Base-by-base conservation (phyloP, 179 eudicot genomes). In the Carnegiea gigantea region DNA sequence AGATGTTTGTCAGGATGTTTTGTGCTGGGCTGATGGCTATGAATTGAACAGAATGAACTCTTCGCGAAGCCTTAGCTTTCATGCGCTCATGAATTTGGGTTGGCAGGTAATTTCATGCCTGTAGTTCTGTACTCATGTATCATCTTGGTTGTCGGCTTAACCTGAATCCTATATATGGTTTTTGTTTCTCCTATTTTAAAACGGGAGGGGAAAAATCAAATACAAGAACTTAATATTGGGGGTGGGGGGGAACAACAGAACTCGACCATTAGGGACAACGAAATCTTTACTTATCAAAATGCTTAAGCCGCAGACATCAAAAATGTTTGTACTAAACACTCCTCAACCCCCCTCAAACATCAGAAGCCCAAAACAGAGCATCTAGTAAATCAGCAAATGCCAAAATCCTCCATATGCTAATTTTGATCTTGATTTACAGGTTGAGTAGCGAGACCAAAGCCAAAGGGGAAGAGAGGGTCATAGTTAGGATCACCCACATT, bases 391-490 rank as follows among this genome's bases (percentile, higher is more conserved):
- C 73, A 2, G 40, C n/a, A 70, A 70, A 36, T 70, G 33, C 44
- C 46, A 70, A 70, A 33, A 70, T 57, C 44, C 33, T 68, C 43
- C 71, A 43, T 70, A 70, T 30, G 73, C 73, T 70, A 30, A 26
- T 77, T 7, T 43, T 40, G 33, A 60, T 77, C 72, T 64, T 64
- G 72, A 62, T n/a, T 36, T n/a, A 15, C 23, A 26, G 80, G 76
- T 21, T 81, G 57, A 67, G 84, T 81, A 7, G 84, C 76, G 26
- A 81, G 76, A 30, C 84, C 84, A 67, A 82, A 82, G 12, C 75
- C 84, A 33, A 76, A 76, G 24, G 84, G 80, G 40, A 76, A 82
- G 43, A 82, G 80, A 30, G 84, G 84, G 59, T 82, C 84, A 53
- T 82, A 82, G 65, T 68, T 43, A 14, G 73, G 68, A n/a, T 82